phyloP scores from a whole-genome alignment of 1,139 yeast species.

The Candida freyschussii region DNA sequence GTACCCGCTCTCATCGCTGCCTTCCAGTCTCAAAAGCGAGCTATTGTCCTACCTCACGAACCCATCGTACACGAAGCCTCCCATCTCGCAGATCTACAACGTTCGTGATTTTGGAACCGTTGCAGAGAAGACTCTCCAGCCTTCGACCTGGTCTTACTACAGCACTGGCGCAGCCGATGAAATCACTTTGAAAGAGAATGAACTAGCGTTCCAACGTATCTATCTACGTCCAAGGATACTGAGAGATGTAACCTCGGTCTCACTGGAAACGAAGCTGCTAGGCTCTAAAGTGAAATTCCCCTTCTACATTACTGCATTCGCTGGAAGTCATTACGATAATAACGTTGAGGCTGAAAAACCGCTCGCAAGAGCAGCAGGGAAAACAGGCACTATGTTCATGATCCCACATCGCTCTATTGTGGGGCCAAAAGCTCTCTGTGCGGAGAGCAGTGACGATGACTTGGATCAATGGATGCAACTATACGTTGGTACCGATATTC shows the following conservation, averaged over 20 bases:
- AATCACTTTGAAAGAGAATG: slow-evolving; percentile 71
- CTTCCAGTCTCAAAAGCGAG: too few species aligned
- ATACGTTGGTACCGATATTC: slow-evolving; percentile 5
- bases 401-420: slow-evolving; percentile 52
- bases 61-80: too few species aligned
- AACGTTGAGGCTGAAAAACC: slow-evolving; percentile 49
- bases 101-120: slow-evolving; percentile 1
- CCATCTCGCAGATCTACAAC: slow-evolving; percentile 3
- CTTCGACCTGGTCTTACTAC: slow-evolving; percentile 38
- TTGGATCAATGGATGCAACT: slow-evolving; percentile 16
- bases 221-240: slow-evolving; percentile 67
- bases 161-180: slow-evolving; percentile 81
- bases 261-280: slow-evolving; percentile 38
- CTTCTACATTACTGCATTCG: slow-evolving; percentile 55
- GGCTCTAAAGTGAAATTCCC: slow-evolving; percentile 44
- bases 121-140: slow-evolving; percentile 1
- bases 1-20: too few species aligned
- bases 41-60: too few species aligned
- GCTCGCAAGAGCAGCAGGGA: slow-evolving; percentile 46
- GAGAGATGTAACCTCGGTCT: slow-evolving; percentile 51
- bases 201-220: slow-evolving; percentile 64
- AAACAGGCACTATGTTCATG: slow-evolving; percentile 48
- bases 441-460: slow-evolving; percentile 6
- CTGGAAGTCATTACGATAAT: slow-evolving; percentile 42
- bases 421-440: slow-evolving; percentile 48